Evolutionary conservation across 768 basidiomycete genomes (phyloP), one percentile per base, ranked within the genome.

Genomic region (Lyophyllum atratum): DNA sequence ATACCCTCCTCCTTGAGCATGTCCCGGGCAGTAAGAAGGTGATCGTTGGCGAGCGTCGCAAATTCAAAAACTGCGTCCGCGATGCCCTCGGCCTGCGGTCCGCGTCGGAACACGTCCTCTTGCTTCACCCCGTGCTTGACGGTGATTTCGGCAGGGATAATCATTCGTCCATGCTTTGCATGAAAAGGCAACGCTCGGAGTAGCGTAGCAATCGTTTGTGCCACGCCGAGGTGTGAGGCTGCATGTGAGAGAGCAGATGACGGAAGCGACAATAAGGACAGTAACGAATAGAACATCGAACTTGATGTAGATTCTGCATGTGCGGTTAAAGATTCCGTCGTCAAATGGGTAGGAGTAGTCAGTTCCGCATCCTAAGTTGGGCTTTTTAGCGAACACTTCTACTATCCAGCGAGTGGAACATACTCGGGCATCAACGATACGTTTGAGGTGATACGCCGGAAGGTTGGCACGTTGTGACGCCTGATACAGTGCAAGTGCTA

Each of bases 351-450:
- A 8, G 84, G 82, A 22, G 79, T 80, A 49, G 82, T 77, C 57
- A 93, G 72, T 66, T 91, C 88, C 64, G 81, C 76, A 60, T 89
- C 85, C 89, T 90, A 65, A 48, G 55, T 49, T 37, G 54, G 29
- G 37, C 62, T 48, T 62, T 61, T 67, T 57, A 63, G 51, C 62
- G 19, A 55, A 51, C 49, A 50, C 53, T 48, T 33, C 48, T 61
- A 50, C 22, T 55, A 43, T 45, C 17, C 49, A 37, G 6, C 26
- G 40, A 31, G 24, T 45, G 45, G 52, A 54, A 76, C 86, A 39
- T 64, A 94, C 92, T 68, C 92, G 81, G 28, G 93, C 93, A 68
- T 93, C 92, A 59, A 95, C 78, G 63, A 94, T 90, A 54, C 93
- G 78, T 68, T 87, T 89, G 52, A 95, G 76, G 66, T 94, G 88